Base-by-base conservation (phyloP, 768 basidiomycete genomes). In the Amanita inopinata region DNA sequence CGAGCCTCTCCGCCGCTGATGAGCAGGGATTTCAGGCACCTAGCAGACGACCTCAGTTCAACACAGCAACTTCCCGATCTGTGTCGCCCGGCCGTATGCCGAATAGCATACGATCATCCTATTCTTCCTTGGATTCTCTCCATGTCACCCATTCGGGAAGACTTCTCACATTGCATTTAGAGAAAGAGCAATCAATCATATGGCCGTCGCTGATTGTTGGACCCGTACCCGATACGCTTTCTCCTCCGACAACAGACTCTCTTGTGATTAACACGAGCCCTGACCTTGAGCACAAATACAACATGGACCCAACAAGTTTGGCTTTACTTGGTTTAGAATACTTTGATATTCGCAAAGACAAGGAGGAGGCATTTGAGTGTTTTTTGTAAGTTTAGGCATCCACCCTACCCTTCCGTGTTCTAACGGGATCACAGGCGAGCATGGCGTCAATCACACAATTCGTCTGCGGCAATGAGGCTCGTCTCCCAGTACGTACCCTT, bases 261-360 rank as follows among this genome's bases (percentile, higher is more conserved):
- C 63, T 76, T 24, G 65, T 76, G 5, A 74, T 77, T 55, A 66
- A 74, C 40, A 59, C 68, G 20, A 70, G 57, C 46, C 67, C 64
- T 40, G 71, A 68, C 43, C 58, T 65, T 41, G 83, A 87, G 45
- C 69, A 74, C 34, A 70, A 73, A 51, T 89, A 83, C 50, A 88
- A 89, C 50, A 86, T 89, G 83, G 86, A 89, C 56, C 78, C 86
- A 1, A 89, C 86, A 10, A 88, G 85, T 59, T 63, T 89, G 19
- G 76, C 79, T 1, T 60, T 88, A 40, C 71, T 78, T 46, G 86
- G 72, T 6, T 62, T 86, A 32, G 86, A 89, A 50, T 54, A 80
- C 30, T 72, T 73, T 36, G 85, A 88, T 55, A 84, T 89, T 37
- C 70, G 82, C 35, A 79, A 78, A 54, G 74, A 86, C 38, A 76